phyloP scores from a whole-genome alignment of 805 yeast species.

The Ogataea pini region DNA sequence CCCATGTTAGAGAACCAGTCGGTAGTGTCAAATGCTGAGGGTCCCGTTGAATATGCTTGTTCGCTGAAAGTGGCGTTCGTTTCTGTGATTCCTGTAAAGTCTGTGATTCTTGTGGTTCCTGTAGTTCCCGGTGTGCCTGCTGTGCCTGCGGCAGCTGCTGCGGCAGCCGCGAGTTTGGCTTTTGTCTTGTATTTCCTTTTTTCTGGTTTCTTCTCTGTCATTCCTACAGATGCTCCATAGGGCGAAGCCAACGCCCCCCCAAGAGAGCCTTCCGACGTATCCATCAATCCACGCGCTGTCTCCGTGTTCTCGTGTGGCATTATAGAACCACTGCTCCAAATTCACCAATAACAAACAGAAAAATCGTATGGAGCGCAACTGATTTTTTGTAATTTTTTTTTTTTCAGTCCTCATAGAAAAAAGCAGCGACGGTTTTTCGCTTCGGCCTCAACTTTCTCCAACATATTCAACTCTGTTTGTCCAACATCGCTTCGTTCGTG shows the following conservation, averaged over 20 bases:
- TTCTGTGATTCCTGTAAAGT: too few relatives aligned
- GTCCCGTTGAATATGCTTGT: too few relatives aligned
- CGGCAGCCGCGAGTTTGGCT: background rate
- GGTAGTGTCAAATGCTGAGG: background rate
- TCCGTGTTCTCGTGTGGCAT: too few relatives aligned
- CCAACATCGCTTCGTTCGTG: background rate
- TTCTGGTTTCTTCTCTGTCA: background rate
- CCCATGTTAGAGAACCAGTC: background rate
- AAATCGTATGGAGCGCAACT: too few relatives aligned
- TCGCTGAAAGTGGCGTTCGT: too few relatives aligned
- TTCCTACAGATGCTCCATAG: too few relatives aligned
- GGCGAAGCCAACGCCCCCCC: too few relatives aligned
- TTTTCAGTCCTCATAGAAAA: background rate
- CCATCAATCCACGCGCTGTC: too few relatives aligned
- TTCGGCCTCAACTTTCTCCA: background rate
- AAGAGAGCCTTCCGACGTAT: too few relatives aligned
- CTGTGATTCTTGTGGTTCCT: background rate
- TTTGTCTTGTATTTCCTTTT: constrained; percentile 4
- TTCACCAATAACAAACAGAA: too few relatives aligned
- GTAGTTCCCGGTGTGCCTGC: background rate
- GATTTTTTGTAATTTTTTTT: background rate
- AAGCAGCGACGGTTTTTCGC: background rate
- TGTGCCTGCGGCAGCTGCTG: background rate
- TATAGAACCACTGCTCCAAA: too few relatives aligned
- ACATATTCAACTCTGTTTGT: background rate